A percentile compares a stretch with the other conserved stretches of the same genome.
phyloP scores from a whole-genome alignment of 139 green algal species.

The Tetraselmis chui region DNA sequence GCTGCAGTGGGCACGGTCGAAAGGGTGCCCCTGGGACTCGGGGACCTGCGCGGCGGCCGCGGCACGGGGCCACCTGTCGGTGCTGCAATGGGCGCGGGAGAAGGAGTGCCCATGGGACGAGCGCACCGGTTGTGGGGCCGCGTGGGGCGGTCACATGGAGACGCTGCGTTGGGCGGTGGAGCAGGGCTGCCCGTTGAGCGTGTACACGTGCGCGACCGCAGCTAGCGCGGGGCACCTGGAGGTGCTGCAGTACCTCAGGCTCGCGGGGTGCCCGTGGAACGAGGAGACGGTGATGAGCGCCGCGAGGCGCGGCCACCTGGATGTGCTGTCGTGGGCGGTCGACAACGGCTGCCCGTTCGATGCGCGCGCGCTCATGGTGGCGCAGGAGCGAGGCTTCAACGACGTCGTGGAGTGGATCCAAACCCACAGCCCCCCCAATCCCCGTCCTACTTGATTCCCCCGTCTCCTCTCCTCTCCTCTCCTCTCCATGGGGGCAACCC shows the following conservation, averaged over 20 bases:
- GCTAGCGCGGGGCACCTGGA: neutral
- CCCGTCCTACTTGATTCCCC: too few relatives aligned
- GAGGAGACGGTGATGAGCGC: neutral
- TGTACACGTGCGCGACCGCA: neutral
- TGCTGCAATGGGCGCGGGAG: neutral
- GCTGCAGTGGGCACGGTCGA: neutral
- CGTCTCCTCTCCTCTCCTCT: too few relatives aligned
- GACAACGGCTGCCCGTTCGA: constrained; percentile 4
- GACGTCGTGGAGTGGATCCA: neutral
- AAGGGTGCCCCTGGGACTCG: neutral
- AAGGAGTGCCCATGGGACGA: constrained; percentile 5
- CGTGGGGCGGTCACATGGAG: constrained; percentile 1
- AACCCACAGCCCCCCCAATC: too few relatives aligned
- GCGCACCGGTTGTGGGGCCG: neutral
- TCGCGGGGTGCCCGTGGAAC: constrained; percentile 1
- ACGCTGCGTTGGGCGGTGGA: neutral
- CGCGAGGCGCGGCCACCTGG: constrained; percentile 1
- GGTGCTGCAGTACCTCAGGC: constrained; percentile 1
- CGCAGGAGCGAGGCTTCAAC: neutral
- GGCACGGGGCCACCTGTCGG: neutral
- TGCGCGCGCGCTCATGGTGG: neutral
- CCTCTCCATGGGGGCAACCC: too few relatives aligned
- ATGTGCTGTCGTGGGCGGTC: neutral
- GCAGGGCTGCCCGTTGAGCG: constrained; percentile 7
- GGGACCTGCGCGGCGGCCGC: neutral